phyloP scores from a whole-genome alignment of 257 asterid species.

The Linderniella brevidens region DNA sequence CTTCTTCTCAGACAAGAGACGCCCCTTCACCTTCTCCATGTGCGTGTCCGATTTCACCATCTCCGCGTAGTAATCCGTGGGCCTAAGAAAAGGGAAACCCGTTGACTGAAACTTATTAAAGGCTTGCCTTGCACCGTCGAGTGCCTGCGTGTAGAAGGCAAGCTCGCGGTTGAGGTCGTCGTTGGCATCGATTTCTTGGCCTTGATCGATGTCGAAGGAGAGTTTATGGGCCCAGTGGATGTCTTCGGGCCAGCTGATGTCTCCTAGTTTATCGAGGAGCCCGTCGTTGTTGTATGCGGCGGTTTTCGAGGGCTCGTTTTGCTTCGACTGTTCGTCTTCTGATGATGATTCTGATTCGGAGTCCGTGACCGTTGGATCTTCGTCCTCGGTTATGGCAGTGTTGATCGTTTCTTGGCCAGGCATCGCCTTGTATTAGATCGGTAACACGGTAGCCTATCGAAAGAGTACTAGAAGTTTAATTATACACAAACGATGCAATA shows the following conservation, averaged over 20 bases:
- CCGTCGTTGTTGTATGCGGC: constrained; percentile 55
- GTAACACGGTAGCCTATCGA: too few species aligned
- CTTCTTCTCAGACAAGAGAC: constrained; percentile 66
- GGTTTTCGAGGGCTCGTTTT: constrained; percentile 59
- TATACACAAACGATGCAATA: too few species aligned
- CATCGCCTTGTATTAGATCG: neutral
- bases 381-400: constrained; percentile 15
- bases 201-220: constrained; percentile 36
- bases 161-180: constrained; percentile 74
- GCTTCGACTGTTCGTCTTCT: constrained; percentile 37
- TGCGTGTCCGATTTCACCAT: constrained; percentile 81
- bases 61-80: constrained; percentile 80
- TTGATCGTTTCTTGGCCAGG: neutral
- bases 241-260: constrained; percentile 55
- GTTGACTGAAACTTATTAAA: constrained; percentile 34
- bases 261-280: constrained; percentile 59
- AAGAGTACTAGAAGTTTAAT: too few species aligned
- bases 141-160: constrained; percentile 74
- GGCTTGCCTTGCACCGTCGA: constrained; percentile 66
- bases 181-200: constrained; percentile 59
- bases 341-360: constrained; percentile 52
- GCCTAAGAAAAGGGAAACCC: constrained; percentile 61
- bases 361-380: constrained; percentile 36
- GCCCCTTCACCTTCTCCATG: constrained; percentile 87
- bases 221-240: constrained; percentile 73